A percentile compares a stretch with the other conserved stretches of the same genome.
These are phyloP conservation scores for Populus tremula DNA, from an alignment of 345 rosid species.

Conservation along the genomic window DNA sequence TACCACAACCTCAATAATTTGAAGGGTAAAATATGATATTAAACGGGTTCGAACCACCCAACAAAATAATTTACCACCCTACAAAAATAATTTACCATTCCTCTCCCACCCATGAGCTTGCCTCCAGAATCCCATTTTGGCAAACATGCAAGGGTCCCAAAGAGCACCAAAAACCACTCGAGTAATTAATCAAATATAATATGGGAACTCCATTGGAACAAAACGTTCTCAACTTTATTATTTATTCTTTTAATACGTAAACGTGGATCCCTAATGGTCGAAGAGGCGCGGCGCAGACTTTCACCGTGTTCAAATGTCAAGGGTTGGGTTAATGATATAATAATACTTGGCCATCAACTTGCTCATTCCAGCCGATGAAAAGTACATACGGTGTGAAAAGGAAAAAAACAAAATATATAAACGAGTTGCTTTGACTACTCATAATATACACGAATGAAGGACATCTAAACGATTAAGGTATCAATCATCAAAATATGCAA, in stretches of 20 bases:
- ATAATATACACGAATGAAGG: neutral
- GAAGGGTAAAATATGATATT: too few relatives aligned
- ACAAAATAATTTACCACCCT: neutral
- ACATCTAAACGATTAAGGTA: neutral
- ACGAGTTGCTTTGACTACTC: constrained; percentile 1
- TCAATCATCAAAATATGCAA: neutral
- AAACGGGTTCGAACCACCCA: neutral
- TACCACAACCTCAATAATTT: too few relatives aligned
- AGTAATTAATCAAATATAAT: neutral
- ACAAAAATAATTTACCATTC: neutral
- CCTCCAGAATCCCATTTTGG: neutral
- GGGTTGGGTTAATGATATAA: neutral
- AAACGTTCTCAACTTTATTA: neutral
- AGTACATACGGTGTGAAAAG: neutral
- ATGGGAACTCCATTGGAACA: neutral
- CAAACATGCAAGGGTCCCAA: neutral
- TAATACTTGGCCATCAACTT: neutral
- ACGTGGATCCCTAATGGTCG: neutral
- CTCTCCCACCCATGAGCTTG: neutral
- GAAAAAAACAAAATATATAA: neutral
- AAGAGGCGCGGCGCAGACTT: neutral
- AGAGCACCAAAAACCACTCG: neutral
- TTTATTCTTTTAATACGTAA: neutral
- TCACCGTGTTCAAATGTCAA: neutral
- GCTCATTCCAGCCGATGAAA: neutral